Evolutionary conservation across 805 yeast genomes (phyloP).

Genomic region (Scheffersomyces amazonensis): DNA sequence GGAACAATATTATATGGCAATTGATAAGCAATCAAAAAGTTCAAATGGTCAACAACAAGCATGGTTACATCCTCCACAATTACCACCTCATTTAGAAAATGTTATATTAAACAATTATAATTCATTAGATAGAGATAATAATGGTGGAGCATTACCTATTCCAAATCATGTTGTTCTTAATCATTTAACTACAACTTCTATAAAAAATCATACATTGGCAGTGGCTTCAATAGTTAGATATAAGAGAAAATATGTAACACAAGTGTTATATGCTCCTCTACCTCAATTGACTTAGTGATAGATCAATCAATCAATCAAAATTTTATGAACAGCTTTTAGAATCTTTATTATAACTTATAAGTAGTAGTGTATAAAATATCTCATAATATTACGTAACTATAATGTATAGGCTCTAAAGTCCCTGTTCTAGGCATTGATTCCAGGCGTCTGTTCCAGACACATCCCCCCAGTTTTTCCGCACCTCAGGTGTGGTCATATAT

Average conservation of each 20-base stretch:
- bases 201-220: conserved; percentile 89
- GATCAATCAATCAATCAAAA: too few relatives aligned
- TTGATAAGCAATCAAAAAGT: conserved; percentile 66
- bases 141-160: conserved; percentile 84
- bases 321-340: too few relatives aligned
- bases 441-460: too few relatives aligned
- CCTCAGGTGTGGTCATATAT: too few relatives aligned
- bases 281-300: conserved; percentile 34
- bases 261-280: conserved; percentile 85
- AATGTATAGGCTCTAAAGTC: too few relatives aligned
- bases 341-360: too few relatives aligned
- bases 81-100: conserved; percentile 95
- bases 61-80: conserved; percentile 88
- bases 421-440: too few relatives aligned
- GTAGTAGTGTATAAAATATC: too few relatives aligned
- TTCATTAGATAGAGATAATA: conserved; percentile 65
- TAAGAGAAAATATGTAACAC: conserved; percentile 85
- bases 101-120: conserved; percentile 79
- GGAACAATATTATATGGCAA: conserved; percentile 79
- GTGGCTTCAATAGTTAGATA: conserved; percentile 91
- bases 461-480: too few relatives aligned
- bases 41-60: conserved; percentile 54
- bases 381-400: too few relatives aligned
- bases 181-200: conserved; percentile 93
- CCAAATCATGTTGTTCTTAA: conserved; percentile 94